Conservation (phyloP, 177 flowering plant species). For the Tripterygium wilfordii region DNA sequence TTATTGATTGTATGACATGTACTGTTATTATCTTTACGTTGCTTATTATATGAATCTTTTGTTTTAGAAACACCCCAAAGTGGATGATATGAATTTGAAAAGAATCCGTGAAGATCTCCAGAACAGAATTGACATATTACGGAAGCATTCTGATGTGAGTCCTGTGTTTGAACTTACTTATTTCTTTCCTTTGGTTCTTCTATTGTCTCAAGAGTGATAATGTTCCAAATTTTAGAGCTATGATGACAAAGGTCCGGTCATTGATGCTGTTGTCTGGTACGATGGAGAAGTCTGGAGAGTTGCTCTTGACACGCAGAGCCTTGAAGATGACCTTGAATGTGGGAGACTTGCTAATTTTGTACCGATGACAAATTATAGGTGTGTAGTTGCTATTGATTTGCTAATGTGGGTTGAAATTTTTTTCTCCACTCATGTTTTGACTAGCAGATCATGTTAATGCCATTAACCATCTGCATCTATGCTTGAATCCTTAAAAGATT, state of each 20-base stretch:
- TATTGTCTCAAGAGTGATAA: neutral
- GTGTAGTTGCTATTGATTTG: neutral
- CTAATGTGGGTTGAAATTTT: neutral
- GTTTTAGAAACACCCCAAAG: conserved; percentile 57
- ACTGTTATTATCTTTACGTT: neutral
- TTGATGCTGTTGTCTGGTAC: conserved; percentile 98
- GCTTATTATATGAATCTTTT: neutral
- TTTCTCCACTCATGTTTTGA: too few species aligned
- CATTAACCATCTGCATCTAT: too few species aligned
- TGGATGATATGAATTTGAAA: conserved; percentile 64
- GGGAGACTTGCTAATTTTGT: conserved; percentile 78
- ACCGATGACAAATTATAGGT: conserved; percentile 92
- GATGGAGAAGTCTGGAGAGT: conserved; percentile 97
- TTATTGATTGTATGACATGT: neutral
- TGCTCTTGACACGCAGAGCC: conserved; percentile 89
- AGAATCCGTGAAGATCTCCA: conserved; percentile 76
- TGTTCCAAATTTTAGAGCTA: conserved; percentile 51
- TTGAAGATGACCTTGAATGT: conserved; percentile 66
- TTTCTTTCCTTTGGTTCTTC: neutral
- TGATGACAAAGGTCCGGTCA: conserved; percentile 89
- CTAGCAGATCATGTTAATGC: too few species aligned
- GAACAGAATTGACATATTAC: conserved; percentile 64
- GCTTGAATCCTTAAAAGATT: too few species aligned
- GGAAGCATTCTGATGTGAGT: conserved; percentile 82
- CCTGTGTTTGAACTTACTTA: neutral